These are phyloP conservation scores for Agaricus sinodeliciosus DNA, from an alignment of 768 basidiomycete genomes.

Conservation along the genomic window DNA sequence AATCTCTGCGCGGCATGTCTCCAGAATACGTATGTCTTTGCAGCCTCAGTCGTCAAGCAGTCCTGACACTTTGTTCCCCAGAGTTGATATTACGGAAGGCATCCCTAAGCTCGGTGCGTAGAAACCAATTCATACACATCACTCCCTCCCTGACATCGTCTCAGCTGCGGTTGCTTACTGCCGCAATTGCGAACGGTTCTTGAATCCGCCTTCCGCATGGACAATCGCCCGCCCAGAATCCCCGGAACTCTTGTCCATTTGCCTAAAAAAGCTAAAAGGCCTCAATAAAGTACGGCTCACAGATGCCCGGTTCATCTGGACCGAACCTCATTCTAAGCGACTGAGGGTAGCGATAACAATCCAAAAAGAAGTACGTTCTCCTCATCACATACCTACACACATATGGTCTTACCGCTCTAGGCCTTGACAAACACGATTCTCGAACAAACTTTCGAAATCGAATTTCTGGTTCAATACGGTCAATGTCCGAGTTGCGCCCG, in stretches of 20 bases:
- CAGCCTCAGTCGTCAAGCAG: not conserved
- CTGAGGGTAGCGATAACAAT: slow-evolving; percentile 91
- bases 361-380: slow-evolving; percentile 82
- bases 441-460: slow-evolving; percentile 96
- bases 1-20: slow-evolving; percentile 88
- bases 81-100: slow-evolving; percentile 95
- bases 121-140: not conserved
- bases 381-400: not conserved
- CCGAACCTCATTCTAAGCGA: slow-evolving; percentile 95
- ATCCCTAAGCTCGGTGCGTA: slow-evolving; percentile 89
- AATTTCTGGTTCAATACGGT: slow-evolving; percentile 89
- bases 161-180: slow-evolving; percentile 88
- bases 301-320: slow-evolving; percentile 99
- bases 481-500: slow-evolving; percentile 94
- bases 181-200: slow-evolving; percentile 92
- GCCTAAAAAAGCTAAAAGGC: slow-evolving; percentile 91
- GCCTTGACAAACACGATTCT: slow-evolving; percentile 92
- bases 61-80: slow-evolving; percentile 20
- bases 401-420: slow-evolving; percentile 20
- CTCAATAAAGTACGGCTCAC: slow-evolving; percentile 91
- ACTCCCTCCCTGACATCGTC: slow-evolving; percentile 3
- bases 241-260: slow-evolving; percentile 87
- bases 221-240: slow-evolving; percentile 83
- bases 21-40: slow-evolving; percentile 64
- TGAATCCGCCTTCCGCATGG: slow-evolving; percentile 88